A percentile compares a stretch with the other conserved stretches of the same genome.
These are phyloP conservation scores for Gossypium davidsonii DNA, from an alignment of 441 rosid genomes.

Conservation along the genomic window DNA sequence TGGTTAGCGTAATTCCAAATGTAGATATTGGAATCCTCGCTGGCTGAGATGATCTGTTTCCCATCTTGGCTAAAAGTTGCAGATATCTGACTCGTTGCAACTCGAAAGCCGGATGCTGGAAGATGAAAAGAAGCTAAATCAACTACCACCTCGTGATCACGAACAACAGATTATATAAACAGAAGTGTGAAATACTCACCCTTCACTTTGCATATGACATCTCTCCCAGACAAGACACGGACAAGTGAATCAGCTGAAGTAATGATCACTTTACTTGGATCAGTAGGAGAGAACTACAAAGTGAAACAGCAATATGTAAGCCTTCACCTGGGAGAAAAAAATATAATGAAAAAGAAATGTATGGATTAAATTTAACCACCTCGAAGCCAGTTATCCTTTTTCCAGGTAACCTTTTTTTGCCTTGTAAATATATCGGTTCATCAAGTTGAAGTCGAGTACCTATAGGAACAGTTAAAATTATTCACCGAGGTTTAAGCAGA, in stretches of 20 bases:
- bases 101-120: conserved; percentile 31
- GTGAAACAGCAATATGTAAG: conserved; percentile 1
- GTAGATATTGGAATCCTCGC: conserved; percentile 34
- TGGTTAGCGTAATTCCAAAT: conserved; percentile 32
- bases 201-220: conserved; percentile 44
- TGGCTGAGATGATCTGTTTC: conserved; percentile 33
- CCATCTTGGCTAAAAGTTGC: conserved; percentile 43
- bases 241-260: conserved; percentile 61
- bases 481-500: background rate
- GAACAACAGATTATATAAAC: background rate
- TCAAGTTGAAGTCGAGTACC: conserved; percentile 45
- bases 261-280: conserved; percentile 49
- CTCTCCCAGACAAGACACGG: conserved; percentile 37
- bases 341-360: background rate
- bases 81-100: conserved; percentile 26
- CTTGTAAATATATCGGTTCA: conserved; percentile 34
- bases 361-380: conserved; percentile 19
- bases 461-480: conserved; percentile 15
- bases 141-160: background rate
- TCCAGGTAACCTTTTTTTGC: conserved; percentile 48
- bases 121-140: conserved; percentile 24
- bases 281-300: conserved; percentile 45
- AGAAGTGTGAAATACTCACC: conserved; percentile 25
- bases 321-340: background rate
- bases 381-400: conserved; percentile 62